Percentiles rank a stretch among this genome's conserved stretches.
Evolutionary conservation across 108 stramenopile genomes (phyloP).

Genomic region (Fistulifera solaris): DNA sequence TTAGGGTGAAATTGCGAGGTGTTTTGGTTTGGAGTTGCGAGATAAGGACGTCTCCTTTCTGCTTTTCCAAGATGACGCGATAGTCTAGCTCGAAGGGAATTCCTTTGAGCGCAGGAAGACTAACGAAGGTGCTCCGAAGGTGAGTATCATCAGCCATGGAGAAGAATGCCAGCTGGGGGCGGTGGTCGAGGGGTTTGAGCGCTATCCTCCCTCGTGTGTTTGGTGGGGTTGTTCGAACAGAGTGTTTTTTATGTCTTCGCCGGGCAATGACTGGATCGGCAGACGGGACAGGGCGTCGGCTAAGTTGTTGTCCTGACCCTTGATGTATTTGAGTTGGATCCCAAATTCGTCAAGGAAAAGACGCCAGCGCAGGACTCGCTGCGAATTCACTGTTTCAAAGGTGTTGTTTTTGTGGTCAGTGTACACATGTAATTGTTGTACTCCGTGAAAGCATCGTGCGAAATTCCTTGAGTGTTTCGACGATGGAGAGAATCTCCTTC

Average conservation of each 20-base stretch:
- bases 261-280: background rate
- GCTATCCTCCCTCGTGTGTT: too few relatives aligned
- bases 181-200: too few relatives aligned
- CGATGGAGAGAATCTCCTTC: slow-evolving; percentile 32
- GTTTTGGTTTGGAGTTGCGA: background rate
- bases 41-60: background rate
- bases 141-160: too few relatives aligned
- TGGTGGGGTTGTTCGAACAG: too few relatives aligned
- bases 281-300: slow-evolving; percentile 32
- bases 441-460: slow-evolving; percentile 25
- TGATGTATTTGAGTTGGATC: slow-evolving; percentile 18
- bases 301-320: slow-evolving; percentile 30
- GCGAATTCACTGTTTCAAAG: slow-evolving; percentile 11
- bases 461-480: slow-evolving; percentile 29
- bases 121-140: too few relatives aligned
- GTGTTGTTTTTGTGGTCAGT: slow-evolving; percentile 44
- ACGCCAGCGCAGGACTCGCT: slow-evolving; percentile 35
- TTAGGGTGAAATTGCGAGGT: background rate
- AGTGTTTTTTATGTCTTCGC: too few relatives aligned
- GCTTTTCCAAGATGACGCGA: background rate
- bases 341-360: slow-evolving; percentile 34
- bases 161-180: too few relatives aligned
- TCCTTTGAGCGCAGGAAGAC: too few relatives aligned
- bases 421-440: slow-evolving; percentile 11
- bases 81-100: too few relatives aligned